Conservation (phyloP, 2,329 filamentous ascomycete species). For the Xylariomycetidae sp. region DNA sequence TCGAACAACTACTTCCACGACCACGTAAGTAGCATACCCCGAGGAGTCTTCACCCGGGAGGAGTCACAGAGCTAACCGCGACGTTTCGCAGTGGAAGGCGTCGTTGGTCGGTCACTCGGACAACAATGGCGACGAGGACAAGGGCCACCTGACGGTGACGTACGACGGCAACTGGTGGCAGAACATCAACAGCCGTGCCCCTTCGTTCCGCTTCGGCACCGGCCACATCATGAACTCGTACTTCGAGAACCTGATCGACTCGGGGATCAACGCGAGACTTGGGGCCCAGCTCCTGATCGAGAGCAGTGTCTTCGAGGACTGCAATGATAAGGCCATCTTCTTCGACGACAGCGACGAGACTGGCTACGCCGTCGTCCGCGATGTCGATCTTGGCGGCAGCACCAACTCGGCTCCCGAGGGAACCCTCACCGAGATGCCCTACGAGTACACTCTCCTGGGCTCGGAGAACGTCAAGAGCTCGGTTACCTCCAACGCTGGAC, state of each 20-base stretch:
- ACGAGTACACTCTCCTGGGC: slow-evolving; percentile 48
- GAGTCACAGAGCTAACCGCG: no score
- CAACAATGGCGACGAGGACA: slow-evolving; percentile 55
- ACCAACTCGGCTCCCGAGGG: slow-evolving; percentile 43
- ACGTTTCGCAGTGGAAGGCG: slow-evolving; percentile 16
- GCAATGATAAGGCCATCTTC: slow-evolving; percentile 19
- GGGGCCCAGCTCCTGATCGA: slow-evolving; percentile 46
- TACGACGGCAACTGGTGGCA: slow-evolving; percentile 68
- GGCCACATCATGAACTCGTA: slow-evolving; percentile 42
- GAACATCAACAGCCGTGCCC: slow-evolving; percentile 50
- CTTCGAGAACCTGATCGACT: slow-evolving; percentile 31
- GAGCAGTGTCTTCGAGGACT: slow-evolving; percentile 31
- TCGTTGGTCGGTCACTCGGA: slow-evolving; percentile 46
- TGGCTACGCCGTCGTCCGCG: slow-evolving; percentile 35
- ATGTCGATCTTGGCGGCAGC: slow-evolving; percentile 38
- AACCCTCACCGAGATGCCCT: slow-evolving; percentile 45
- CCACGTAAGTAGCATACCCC: slow-evolving; percentile 34
- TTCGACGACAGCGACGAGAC: slow-evolving; percentile 32
- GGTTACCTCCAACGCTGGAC: slow-evolving; percentile 33
- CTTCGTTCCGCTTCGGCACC: slow-evolving; percentile 51
- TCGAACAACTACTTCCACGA: slow-evolving; percentile 38
- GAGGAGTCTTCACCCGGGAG: not conserved
- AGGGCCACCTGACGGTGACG: slow-evolving; percentile 57
- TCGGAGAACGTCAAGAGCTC: slow-evolving; percentile 38
- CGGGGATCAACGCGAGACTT: slow-evolving; percentile 42